Base-by-base conservation (phyloP, 768 basidiomycete genomes). In the Kwoniella pini region DNA sequence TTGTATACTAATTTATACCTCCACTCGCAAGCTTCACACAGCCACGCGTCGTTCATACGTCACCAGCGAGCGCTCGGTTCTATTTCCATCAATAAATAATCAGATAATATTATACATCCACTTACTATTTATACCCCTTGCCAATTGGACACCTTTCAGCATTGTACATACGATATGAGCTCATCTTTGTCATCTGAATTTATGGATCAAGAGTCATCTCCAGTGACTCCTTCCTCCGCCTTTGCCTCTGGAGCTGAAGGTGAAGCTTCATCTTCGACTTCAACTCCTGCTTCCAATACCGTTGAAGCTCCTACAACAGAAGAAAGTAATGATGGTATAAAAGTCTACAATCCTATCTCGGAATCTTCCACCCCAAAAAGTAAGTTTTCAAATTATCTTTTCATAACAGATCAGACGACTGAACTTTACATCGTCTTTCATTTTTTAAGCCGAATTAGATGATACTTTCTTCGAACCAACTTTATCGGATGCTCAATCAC, bases 391-490 rank as follows among this genome's bases (percentile, higher is more conserved):
- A 9, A 40, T 21, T 44, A 30, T 15, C 36, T 30, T 39, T 24
- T 10, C 7, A 22, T 27, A n/a, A 42, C 2, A 44, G 26, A 33
- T 21, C 26, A 9, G 2, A 12, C 26, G 31, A 19, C 21, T 22
- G 10, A 43, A 17, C 13, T 10, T 21, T 3, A 46, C 19, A 12
- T 44, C 22, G 10, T 3, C 2, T 39, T 0, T 12, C 4, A 44
- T 27, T 12, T 30, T 24, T 15, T n/a, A 12, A 71, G 67, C 68
- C 28, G 68, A 71, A 27, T 53, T 67, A 6, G 62, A 67, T 40
- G 72, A 74, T n/a, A 31, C 65, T 17, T 72, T 74, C 62, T 76
- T 76, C 59, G 64, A 69, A 50, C 72, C 73, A 13, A 70, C 77
- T 6, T 30, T 74, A 17, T 63, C 63, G 6, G 77, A 78, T 36